Conservation (phyloP, 1,284 basidiomycete species). For the Ceratobasidium sp. region DNA sequence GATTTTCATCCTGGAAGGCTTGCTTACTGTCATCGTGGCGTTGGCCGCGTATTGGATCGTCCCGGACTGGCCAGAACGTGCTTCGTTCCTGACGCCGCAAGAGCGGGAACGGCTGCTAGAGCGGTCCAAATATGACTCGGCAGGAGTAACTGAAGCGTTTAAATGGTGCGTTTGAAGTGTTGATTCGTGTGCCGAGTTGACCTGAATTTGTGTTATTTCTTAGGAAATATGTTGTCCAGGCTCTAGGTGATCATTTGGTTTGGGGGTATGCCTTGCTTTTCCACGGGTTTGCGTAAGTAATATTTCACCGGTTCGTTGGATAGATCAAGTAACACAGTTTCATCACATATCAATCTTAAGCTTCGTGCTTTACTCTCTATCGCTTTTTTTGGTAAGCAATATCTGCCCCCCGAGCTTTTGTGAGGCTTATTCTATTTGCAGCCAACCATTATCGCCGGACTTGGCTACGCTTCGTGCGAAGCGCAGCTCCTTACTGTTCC, state of each 20-base stretch:
- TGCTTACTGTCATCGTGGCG: constrained; percentile 66
- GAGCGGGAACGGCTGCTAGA: constrained; percentile 22
- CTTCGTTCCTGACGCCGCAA: constrained; percentile 50
- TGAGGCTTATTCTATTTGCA: constrained; percentile 51
- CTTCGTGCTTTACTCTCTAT: constrained; percentile 68
- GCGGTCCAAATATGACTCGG: constrained; percentile 64
- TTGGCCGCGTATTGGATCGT: constrained; percentile 68
- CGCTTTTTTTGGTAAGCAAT: constrained; percentile 65
- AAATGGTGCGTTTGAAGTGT: constrained; percentile 51
- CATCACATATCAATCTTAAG: too few species aligned
- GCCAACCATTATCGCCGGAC: constrained; percentile 72
- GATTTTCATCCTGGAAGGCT: constrained; percentile 75
- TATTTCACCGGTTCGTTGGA: background rate
- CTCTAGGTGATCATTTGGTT: constrained; percentile 70
- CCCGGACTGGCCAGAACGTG: constrained; percentile 69
- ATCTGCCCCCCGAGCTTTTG: background rate
- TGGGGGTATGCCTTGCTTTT: constrained; percentile 76
- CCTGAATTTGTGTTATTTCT: constrained; percentile 53
- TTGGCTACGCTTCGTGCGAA: constrained; percentile 71
- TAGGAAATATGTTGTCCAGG: constrained; percentile 68
- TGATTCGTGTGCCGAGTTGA: background rate
- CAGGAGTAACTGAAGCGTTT: constrained; percentile 60
- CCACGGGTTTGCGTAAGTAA: constrained; percentile 67
- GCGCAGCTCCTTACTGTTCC: constrained; percentile 75
- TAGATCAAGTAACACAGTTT: too few species aligned